These are phyloP conservation scores for Myxozyma lipomycoides DNA, from an alignment of 805 yeast genomes.

Conservation along the genomic window DNA sequence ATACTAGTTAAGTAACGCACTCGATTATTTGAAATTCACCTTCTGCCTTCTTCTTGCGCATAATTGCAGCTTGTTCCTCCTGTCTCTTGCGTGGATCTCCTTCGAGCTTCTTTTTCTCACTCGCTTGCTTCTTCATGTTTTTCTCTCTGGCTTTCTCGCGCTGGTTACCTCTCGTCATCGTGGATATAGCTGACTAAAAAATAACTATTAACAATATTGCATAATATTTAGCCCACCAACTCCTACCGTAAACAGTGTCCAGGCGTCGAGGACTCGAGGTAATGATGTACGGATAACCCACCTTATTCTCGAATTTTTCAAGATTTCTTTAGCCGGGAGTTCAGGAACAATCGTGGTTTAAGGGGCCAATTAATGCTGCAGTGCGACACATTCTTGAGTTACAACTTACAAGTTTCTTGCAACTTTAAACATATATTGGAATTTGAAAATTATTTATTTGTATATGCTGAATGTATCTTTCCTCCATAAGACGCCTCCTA, in stretches of 20 bases:
- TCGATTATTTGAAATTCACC: slow-evolving; percentile 42
- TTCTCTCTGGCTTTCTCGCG: slow-evolving; percentile 90
- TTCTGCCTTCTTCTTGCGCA: slow-evolving; percentile 82
- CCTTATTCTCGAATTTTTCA: no score
- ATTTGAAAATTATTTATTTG: no score
- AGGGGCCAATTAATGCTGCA: no score
- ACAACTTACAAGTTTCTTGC: no score
- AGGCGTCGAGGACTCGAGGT: background rate
- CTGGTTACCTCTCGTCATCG: slow-evolving; percentile 80
- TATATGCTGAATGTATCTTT: background rate
- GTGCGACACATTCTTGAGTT: no score
- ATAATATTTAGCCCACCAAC: background rate
- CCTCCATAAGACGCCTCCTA: background rate
- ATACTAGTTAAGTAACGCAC: background rate
- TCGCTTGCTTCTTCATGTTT: slow-evolving; percentile 64
- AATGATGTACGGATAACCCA: background rate
- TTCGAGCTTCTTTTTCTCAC: slow-evolving; percentile 59
- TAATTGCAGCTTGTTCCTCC: slow-evolving; percentile 85
- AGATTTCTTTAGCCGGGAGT: no score
- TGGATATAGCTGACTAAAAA: background rate
- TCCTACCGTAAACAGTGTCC: background rate
- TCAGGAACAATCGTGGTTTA: no score
- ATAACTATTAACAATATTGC: background rate
- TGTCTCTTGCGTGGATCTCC: slow-evolving; percentile 85
- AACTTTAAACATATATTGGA: no score